Evolutionary conservation across 805 yeast species (phyloP).

Genomic region (Ogataea parapolymorpha): DNA sequence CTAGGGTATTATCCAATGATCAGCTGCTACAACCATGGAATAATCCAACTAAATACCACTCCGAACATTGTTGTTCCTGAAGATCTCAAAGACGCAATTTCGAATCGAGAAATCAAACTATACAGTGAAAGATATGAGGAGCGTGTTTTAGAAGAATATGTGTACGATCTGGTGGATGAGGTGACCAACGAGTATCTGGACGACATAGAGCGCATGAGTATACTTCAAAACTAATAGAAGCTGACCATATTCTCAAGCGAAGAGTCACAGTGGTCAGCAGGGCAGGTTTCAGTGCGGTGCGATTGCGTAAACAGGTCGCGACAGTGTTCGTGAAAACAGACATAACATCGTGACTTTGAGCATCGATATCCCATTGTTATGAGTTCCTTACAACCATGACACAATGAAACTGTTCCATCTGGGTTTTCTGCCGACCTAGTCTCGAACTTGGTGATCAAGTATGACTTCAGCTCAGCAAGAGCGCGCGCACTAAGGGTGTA

Average conservation of each 20-base stretch:
- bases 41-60: conserved; percentile 66
- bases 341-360: conserved; percentile 31
- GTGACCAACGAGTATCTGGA: conserved; percentile 61
- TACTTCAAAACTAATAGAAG: conserved; percentile 16
- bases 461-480: conserved; percentile 45
- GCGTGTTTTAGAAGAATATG: conserved; percentile 72
- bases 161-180: conserved; percentile 84
- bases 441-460: conserved; percentile 44
- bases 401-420: conserved; percentile 40
- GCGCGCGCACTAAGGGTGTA: conserved; percentile 40
- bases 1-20: conserved; percentile 91
- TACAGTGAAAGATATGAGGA: conserved; percentile 63
- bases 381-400: conserved; percentile 50
- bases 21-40: conserved; percentile 77
- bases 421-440: conserved; percentile 22
- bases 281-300: conserved; percentile 32
- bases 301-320: conserved; percentile 37
- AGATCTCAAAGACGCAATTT: conserved; percentile 28
- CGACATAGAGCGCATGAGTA: conserved; percentile 18
- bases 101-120: conserved; percentile 39
- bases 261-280: conserved; percentile 27
- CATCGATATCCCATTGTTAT: conserved; percentile 52
- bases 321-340: conserved; percentile 50
- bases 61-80: conserved; percentile 54
- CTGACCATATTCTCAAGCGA: conserved; percentile 14